Base-by-base conservation (phyloP, 129 eudicot species). In the Escallonia rubra region DNA sequence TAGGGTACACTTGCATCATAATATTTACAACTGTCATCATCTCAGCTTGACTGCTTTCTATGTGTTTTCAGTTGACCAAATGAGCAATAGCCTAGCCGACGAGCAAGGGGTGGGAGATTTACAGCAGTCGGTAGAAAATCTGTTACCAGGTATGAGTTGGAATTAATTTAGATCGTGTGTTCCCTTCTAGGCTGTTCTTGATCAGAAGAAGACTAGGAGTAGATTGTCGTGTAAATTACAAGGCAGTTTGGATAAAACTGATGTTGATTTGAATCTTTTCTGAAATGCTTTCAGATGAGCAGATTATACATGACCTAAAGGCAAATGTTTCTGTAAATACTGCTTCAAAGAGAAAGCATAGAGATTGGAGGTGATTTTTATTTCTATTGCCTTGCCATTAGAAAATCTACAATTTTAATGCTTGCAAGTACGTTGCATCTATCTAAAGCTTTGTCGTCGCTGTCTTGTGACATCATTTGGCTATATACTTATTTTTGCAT, bases 331-430 rank as follows among this genome's bases (percentile, higher is more conserved):
- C 49, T 64, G 76, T 69, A 78, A 67, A 7, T 62, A 46, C 78
- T 58, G 78, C 82, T 73, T 80, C 74, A 23, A 90, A 90, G 68
- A 81, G 95, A 82, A 90, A 90, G 86, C 79, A 72, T 64, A 74
- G 76, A 68, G 86, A 79, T 62, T 57, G 5, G 88, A 83, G 95
- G 96, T 90, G 61, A 67, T 39, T 72, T 59, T 43, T 64, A 61
- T 6, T 47, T 39, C 41, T 41, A 12, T 10, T 54, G 62, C 68
- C 43, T 46, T 49, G 14, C 46, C 42, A 47, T 75, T 57, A 6
- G 5, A 12, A 41, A 2, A 59, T 12, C 5, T 23, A 2, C 13
- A 55, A 14, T 8, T 57, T 57, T 10, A 42, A 2, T 57, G 57
- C 43, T 58, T 46, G 45, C 38, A 55, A 44, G 41, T 13, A 8